Evolutionary conservation across 2,329 filamentous ascomycete genomes (phyloP), one percentile per base, ranked within the genome.

Genomic region (Fusarium irregulare): DNA sequence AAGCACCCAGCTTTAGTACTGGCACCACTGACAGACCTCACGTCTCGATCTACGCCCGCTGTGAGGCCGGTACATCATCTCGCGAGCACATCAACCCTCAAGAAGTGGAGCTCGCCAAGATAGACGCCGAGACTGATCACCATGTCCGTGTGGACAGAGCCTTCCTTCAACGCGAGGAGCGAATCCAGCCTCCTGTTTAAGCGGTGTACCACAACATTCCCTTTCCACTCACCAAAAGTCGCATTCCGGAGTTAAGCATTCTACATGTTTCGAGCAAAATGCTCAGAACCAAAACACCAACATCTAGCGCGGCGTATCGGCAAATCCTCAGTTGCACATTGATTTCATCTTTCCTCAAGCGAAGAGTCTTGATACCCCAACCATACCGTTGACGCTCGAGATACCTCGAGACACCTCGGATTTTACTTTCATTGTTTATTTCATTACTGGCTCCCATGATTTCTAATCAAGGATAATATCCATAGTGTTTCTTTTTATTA

Each of bases 81-180:
- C 58, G 65, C n/a, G 70, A 75, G 13, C 60, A 57, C 25, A 60
- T 72, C 34, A 75, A 79, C 45, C 69, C 71, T 6, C 64, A 73
- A 5, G 78, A 78, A 18, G 37, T 80, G 2, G 81, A 82, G 68
- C 68, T 82, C 16, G 72, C 72, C 3, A 73, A 74, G 23, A 76
- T 78, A 5, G 71, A 76, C 20, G 12, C 50, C 1, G 70, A 73
- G 7, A 55, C 62, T 20, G 46, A 62, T 40, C 23, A 59, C 8
- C 69, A 75, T 9, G 78, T 80, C 18, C 68, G 73, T 12, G 72
- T 80, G 23, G 71, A 80, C 23, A 75, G 67, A 23, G 72, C 77
- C 46, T 58, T 81, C 21, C 65, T 75, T n/a, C 76, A 78, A 51
- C 76, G 70, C 27, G 77, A 79, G 47, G 77, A 80, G 55, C 70